Evolutionary conservation across 176 grass and related monocot genomes (phyloP).

Genomic region (Rhynchospora tenuis): DNA sequence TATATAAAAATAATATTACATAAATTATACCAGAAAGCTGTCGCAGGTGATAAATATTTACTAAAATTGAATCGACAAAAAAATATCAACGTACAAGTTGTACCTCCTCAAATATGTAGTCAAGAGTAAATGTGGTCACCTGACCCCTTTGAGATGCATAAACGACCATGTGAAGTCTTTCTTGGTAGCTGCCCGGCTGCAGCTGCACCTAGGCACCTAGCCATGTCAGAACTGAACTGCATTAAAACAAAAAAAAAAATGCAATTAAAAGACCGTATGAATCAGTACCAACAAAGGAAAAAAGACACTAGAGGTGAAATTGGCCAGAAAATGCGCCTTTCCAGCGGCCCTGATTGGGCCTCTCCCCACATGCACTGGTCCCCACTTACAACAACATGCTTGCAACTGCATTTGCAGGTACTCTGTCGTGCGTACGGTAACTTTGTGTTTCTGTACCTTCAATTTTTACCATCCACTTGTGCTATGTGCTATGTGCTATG

Average conservation of each 20-base stretch:
- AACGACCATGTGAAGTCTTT: background rate
- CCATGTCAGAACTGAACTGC: background rate
- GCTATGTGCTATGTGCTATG: too few species aligned
- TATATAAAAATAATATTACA: background rate
- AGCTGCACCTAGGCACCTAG: background rate
- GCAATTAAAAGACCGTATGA: background rate
- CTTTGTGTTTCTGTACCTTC: background rate
- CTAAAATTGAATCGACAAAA: background rate
- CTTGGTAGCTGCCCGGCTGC: too few species aligned
- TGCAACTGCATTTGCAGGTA: background rate
- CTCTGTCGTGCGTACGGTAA: background rate
- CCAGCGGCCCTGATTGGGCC: constrained; percentile 19
- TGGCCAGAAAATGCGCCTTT: background rate
- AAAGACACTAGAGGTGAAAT: background rate
- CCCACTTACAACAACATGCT: constrained; percentile 29
- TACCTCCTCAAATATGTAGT: background rate
- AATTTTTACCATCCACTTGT: background rate
- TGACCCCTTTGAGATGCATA: background rate
- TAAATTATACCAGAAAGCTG: background rate
- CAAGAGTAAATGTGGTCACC: background rate
- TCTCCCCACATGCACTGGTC: constrained; percentile 34
- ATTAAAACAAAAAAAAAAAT: background rate
- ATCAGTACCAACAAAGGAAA: background rate
- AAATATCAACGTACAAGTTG: background rate
- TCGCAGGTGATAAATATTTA: background rate